Conservation (phyloP, 2,329 filamentous ascomycete species). For the Exophiala xenobiotica region DNA sequence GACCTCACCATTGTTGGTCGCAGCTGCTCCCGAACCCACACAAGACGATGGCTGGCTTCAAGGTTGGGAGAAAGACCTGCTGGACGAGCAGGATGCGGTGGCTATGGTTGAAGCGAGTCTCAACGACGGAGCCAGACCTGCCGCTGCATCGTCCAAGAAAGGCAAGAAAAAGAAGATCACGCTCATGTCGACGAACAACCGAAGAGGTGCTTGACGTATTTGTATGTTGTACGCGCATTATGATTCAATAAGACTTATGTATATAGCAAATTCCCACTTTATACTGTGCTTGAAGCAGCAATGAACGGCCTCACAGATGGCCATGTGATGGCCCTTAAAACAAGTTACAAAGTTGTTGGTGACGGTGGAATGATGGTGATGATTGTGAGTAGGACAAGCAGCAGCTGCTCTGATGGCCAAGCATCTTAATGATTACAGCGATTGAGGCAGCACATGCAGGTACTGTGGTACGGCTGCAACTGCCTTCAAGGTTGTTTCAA, state of each 20-base stretch:
- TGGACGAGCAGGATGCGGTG: constrained; percentile 60
- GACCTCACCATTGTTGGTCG: constrained; percentile 54
- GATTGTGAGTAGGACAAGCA: too few relatives aligned
- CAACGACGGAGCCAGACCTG: constrained; percentile 29
- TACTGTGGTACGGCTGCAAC: background rate
- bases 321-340: background rate
- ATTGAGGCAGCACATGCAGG: too few relatives aligned
- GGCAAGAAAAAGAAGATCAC: constrained; percentile 66
- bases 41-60: constrained; percentile 81
- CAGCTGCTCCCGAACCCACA: constrained; percentile 38
- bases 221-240: background rate
- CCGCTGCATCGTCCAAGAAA: constrained; percentile 43
- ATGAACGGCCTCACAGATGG: too few relatives aligned
- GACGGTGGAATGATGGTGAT: too few relatives aligned
- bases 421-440: too few relatives aligned
- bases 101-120: constrained; percentile 47
- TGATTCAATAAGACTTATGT: constrained; percentile 3
- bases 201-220: constrained; percentile 55
- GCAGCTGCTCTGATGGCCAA: too few relatives aligned
- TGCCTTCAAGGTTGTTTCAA: too few relatives aligned
- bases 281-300: background rate
- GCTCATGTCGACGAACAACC: constrained; percentile 64
- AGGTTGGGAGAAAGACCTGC: constrained; percentile 75
- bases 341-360: too few relatives aligned
- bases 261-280: background rate